Evolutionary conservation across 441 rosid species (phyloP), one percentile per base, ranked within the genome.

Genomic region (Populus hybrid): DNA sequence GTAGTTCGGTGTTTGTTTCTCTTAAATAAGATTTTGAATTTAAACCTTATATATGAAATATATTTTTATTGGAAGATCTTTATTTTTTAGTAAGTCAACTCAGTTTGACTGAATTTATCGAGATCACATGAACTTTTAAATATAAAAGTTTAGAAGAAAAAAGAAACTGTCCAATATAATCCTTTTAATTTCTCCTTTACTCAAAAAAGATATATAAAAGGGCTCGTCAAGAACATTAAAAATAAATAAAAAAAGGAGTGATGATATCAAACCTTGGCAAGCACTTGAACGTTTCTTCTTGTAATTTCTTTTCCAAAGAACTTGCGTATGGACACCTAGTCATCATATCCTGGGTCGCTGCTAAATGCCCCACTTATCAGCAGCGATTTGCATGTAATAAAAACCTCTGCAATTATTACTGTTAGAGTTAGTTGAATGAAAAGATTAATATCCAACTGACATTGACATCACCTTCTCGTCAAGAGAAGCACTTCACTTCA

Each of bases 51-150:
- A 1, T 7, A 38, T 2, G 11, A 0, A 38, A 0, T 0, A 38
- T 0, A 38, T 38, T 9, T 2, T 38, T 38, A 1, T 38, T 9
- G 3, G 0, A 38, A 38, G 2, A 36, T 0, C 0, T 36, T 36
- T 36, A 36, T 36, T 6, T 36, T 0, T 36, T 36, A 36, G 1
- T 36, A 0, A 0, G 10, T 1, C 42, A 1, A 38, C 42, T 38
- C 42, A 0, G 42, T 1, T 38, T 1, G 2, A 8, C 42, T 0
- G 10, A 0, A 36, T 36, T 36, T 0, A 36, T 36, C 2, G 1
- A 8, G 40, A 1, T 36, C 2, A 0, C 0, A 0, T 36, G 0
- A 36, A 0, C 10, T 36, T 36, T 0, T 36, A 0, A 36, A 36
- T 36, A 36, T 2, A 8, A 36, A 36, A 36, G 0, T 36, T 36